Percentiles rank a stretch among this genome's conserved stretches.
phyloP scores from a whole-genome alignment of 306 rosid species.

The Rubus parviflorus region DNA sequence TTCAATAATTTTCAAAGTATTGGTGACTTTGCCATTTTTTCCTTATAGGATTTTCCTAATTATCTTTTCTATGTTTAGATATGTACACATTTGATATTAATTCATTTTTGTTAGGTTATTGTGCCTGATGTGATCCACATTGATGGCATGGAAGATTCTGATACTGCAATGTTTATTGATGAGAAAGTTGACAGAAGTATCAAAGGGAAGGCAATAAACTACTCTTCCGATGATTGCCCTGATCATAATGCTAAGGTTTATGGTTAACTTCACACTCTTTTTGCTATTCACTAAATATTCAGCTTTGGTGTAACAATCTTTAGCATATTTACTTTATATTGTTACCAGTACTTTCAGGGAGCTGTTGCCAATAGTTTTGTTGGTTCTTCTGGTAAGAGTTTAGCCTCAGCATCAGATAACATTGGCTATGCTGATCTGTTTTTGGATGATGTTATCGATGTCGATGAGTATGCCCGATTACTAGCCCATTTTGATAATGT shows the following conservation, averaged over 20 bases:
- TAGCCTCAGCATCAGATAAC: slow-evolving; percentile 36
- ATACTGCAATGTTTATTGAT: slow-evolving; percentile 37
- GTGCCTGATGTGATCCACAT: slow-evolving; percentile 37
- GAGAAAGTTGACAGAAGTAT: slow-evolving; percentile 35
- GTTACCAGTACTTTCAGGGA: slow-evolving; percentile 35
- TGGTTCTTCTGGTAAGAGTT: slow-evolving; percentile 32
- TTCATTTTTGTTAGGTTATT: slow-evolving; percentile 39
- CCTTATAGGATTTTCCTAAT: neutral
- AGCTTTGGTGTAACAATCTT: neutral
- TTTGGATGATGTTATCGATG: slow-evolving; percentile 45
- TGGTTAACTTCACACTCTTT: slow-evolving; percentile 23
- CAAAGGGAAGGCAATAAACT: slow-evolving; percentile 53
- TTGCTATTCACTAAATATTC: slow-evolving; percentile 1
- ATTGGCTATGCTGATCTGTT: slow-evolving; percentile 31
- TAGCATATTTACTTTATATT: slow-evolving; percentile 14
- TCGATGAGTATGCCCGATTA: slow-evolving; percentile 47
- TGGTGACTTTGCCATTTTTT: neutral
- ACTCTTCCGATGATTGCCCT: slow-evolving; percentile 31
- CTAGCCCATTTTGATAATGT: slow-evolving; percentile 59
- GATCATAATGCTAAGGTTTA: slow-evolving; percentile 51
- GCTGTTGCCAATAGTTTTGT: slow-evolving; percentile 21
- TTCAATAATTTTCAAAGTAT: neutral
- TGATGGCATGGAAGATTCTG: slow-evolving; percentile 31
- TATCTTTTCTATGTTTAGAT: neutral
- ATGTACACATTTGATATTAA: neutral